phyloP scores from a whole-genome alignment of 805 yeast species.

The Metschnikowia colocasiae region DNA sequence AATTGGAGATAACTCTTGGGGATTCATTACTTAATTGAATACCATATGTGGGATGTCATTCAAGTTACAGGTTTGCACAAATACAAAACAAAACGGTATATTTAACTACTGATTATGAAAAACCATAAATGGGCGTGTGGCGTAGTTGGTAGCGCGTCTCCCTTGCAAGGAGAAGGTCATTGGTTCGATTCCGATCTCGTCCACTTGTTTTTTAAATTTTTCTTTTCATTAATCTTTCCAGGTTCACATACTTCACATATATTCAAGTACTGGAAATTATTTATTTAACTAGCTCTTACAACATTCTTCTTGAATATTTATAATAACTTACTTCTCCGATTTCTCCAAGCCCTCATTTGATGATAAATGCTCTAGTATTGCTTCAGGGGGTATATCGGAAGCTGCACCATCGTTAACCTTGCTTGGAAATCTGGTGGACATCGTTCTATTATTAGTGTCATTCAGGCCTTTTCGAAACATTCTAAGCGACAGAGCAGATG shows the following conservation, averaged over 20 bases:
- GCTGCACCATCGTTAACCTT: not conserved
- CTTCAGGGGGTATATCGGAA: conserved; percentile 9
- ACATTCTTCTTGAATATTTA: not conserved
- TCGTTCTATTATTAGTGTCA: not conserved
- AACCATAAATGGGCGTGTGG: conserved; percentile 56
- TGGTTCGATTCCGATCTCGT: conserved; percentile 78
- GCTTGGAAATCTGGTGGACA: not conserved
- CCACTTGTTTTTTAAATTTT: conserved; percentile 40
- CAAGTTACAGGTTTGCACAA: too few relatives aligned
- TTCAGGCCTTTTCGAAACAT: not conserved
- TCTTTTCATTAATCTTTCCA: too few relatives aligned
- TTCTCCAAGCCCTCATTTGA: not conserved
- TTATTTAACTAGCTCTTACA: not conserved
- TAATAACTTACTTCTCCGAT: not conserved
- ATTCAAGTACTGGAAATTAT: too few relatives aligned
- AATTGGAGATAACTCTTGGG: too few relatives aligned
- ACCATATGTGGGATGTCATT: too few relatives aligned
- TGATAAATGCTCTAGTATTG: conserved; percentile 6
- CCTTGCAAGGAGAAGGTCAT: conserved; percentile 76
- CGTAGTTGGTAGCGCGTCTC: conserved; percentile 81
- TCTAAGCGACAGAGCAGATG: conserved; percentile 4
- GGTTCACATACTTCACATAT: too few relatives aligned
- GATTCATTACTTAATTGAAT: too few relatives aligned
- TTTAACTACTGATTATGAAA: not conserved
- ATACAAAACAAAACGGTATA: too few relatives aligned